Conservation (phyloP, 805 yeast genomes). For the Yamadazyma sp. region DNA sequence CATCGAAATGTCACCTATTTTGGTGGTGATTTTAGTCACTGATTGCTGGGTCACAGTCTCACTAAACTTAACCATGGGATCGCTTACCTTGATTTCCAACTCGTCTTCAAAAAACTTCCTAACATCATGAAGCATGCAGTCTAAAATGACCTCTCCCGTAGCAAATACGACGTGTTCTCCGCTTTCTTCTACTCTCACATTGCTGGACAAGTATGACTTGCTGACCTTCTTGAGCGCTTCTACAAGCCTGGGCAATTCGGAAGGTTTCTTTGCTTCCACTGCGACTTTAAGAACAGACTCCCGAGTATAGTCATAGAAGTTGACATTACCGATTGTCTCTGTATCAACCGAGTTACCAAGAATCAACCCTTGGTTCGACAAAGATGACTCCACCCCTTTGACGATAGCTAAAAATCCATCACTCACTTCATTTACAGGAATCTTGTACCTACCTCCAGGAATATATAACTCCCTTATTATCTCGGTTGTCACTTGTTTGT, state of each 20-base stretch:
- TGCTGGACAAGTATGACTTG: constrained; percentile 63
- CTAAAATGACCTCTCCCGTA: constrained; percentile 85
- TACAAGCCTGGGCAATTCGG: constrained; percentile 70
- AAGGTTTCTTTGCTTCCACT: constrained; percentile 76
- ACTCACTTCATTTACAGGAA: constrained; percentile 51
- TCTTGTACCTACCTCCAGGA: constrained; percentile 69
- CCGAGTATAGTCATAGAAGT: constrained; percentile 11
- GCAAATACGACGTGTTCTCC: constrained; percentile 84
- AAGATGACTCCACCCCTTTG: constrained; percentile 52
- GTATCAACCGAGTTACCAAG: too few relatives aligned
- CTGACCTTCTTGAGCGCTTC: constrained; percentile 66
- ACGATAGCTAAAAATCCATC: constrained; percentile 72
- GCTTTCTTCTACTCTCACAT: constrained; percentile 77
- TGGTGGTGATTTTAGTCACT: constrained; percentile 60
- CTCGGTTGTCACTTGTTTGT: constrained; percentile 48
- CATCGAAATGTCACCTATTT: constrained; percentile 53
- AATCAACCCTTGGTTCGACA: constrained; percentile 64
- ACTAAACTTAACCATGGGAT: constrained; percentile 74
- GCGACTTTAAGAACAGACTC: constrained; percentile 76
- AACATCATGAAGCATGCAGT: constrained; percentile 77
- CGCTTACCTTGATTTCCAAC: constrained; percentile 77
- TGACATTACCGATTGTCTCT: background rate
- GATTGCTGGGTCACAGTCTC: constrained; percentile 75
- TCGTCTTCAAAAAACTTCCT: constrained; percentile 57
- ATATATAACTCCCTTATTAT: constrained; percentile 46